Percentiles rank a stretch among this genome's conserved stretches.
These are phyloP conservation scores for Mycosphaerella sp. DNA, from an alignment of 2,329 filamentous ascomycete genomes.

Conservation along the genomic window DNA sequence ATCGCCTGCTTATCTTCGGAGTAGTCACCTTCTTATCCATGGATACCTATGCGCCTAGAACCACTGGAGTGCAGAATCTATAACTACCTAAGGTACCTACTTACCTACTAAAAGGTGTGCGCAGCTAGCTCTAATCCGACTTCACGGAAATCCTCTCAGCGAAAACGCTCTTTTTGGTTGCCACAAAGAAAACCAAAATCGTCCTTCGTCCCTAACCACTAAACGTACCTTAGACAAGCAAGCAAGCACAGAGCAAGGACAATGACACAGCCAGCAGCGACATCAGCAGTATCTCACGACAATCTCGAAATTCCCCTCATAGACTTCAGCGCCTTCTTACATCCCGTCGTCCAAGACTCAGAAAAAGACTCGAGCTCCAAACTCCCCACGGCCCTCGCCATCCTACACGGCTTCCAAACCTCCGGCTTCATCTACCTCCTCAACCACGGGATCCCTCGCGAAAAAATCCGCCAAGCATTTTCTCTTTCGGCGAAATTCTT, in stretches of 20 bases:
- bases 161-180: neutral
- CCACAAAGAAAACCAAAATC: neutral
- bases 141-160: conserved; percentile 6
- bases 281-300: conserved; percentile 29
- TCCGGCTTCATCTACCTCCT: conserved; percentile 86
- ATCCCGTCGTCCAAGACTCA: no score
- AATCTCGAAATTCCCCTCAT: conserved; percentile 49
- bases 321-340: conserved; percentile 65
- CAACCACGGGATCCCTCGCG: conserved; percentile 63
- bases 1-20: conserved; percentile 8
- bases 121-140: conserved; percentile 14
- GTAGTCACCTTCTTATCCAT: neutral
- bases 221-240: neutral
- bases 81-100: neutral
- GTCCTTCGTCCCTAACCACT: neutral
- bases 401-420: conserved; percentile 73
- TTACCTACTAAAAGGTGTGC: neutral
- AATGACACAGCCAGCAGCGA: conserved; percentile 21
- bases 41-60: neutral
- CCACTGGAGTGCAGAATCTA: conserved; percentile 7
- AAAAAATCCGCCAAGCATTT: conserved; percentile 30
- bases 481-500: conserved; percentile 62
- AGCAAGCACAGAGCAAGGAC: neutral
- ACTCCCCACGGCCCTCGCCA: conserved; percentile 53
- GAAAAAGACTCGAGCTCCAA: conserved; percentile 44